phyloP scores from a whole-genome alignment of 2,329 filamentous ascomycete species.

The Arthrobotrys pseudoclavata region DNA sequence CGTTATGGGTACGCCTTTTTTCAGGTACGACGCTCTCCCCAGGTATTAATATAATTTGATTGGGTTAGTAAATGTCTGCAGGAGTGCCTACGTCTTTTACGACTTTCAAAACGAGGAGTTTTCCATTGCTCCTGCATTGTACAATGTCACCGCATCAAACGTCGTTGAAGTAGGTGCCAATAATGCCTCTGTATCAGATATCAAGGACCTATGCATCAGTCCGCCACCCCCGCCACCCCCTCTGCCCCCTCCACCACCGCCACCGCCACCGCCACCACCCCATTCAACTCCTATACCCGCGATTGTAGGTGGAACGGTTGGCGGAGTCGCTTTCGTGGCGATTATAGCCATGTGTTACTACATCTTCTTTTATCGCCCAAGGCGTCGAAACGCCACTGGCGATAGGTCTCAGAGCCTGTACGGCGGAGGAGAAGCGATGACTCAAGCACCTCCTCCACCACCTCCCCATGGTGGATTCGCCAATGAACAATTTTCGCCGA shows the following conservation, averaged over 20 bases:
- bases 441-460: not conserved
- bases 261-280: not conserved
- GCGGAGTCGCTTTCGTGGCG: not conserved
- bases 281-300: not conserved
- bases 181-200: slow-evolving; percentile 68
- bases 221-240: not conserved
- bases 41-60: not conserved
- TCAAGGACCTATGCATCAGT: not conserved
- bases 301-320: slow-evolving; percentile 24
- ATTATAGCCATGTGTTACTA: slow-evolving; percentile 18
- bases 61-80: not conserved
- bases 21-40: slow-evolving; percentile 19
- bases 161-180: slow-evolving; percentile 72
- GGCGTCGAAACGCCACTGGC: not conserved
- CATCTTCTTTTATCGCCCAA: slow-evolving; percentile 9
- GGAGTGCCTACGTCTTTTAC: slow-evolving; percentile 77
- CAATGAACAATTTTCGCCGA: slow-evolving; percentile 32
- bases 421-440: not conserved
- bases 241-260: not conserved
- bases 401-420: not conserved
- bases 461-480: not conserved
- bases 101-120: slow-evolving; percentile 80
- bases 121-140: slow-evolving; percentile 76
- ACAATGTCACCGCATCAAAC: slow-evolving; percentile 70
- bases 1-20: slow-evolving; percentile 40